Base-by-base conservation (phyloP, 164 flowering plant genomes). In the Liriodendron chinense region DNA sequence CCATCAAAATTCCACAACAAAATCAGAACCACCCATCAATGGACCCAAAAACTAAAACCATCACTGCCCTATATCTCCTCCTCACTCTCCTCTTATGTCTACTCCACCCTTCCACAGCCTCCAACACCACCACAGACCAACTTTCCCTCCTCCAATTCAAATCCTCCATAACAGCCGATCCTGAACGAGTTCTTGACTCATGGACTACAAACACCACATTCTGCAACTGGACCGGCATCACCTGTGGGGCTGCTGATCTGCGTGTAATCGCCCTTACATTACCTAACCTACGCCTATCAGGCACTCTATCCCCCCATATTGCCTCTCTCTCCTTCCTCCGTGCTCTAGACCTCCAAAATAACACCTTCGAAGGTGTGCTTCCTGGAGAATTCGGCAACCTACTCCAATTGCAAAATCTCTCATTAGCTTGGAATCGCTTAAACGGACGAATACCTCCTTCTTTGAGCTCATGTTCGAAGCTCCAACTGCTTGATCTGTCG, bases 201-300 rank as follows among this genome's bases (percentile, higher is more conserved):
- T 82, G 85, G 85, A 48, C 77, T 48, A 22, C 28, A 2, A 80
- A n/a, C 77, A n/a, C 74, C 20, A 53, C 74, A 18, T 81, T 80
- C 1, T 88, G 91, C 78, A 80, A 79, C 61, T 89, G 92, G 92
- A 78, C 80, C 0, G 87, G 92, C 7, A 82, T 89, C 74, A 5
- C 23, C 14, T 89, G 90, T 82, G 77, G 62, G 73, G 20, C 49
- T 1, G 1, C 1, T 5, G 48, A 47, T 21, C 66, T 26, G 25
- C 74, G 88, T 25, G 88, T 89, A 0, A 28, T 72, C 1, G 80
- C 50, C 7, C 79, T 87, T 26, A 50, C 80, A 53, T 83, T 89
- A 0, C 43, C 73, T 0, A 74, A 78, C 66, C 73, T 71, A 0
- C 62, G 74, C 9, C 23, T 89, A 0, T 16, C 69, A 1, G 90